Conservation (phyloP, 192 early-diverging fungal species). For the Chytriomyces sp. region DNA sequence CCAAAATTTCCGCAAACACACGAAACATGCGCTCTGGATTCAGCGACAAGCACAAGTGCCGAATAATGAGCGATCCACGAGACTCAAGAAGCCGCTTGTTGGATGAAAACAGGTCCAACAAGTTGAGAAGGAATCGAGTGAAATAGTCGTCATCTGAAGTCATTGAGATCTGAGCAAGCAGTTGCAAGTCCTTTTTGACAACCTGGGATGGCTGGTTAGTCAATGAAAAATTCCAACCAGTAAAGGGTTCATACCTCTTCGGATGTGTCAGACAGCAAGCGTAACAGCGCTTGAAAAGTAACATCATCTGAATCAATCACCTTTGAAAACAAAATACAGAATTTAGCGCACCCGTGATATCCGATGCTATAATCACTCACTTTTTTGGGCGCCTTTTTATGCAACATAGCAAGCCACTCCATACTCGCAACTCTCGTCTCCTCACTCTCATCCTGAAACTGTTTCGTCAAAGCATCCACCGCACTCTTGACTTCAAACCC, state of each 20-base stretch:
- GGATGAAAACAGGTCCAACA: conserved; percentile 87
- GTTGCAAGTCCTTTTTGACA: conserved; percentile 87
- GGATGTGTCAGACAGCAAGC: conserved; percentile 87
- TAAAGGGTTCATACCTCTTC: conserved; percentile 71
- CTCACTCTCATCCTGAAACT: conserved; percentile 87
- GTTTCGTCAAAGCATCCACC: conserved; percentile 76
- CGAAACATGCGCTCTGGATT: conserved; percentile 92
- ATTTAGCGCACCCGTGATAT: neutral
- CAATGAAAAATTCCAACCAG: conserved; percentile 11
- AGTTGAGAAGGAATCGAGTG: conserved; percentile 83
- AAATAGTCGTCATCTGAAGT: conserved; percentile 86
- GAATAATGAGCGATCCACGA: conserved; percentile 88
- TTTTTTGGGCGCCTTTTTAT: conserved; percentile 86
- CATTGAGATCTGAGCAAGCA: conserved; percentile 93
- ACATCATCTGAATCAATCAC: conserved; percentile 89
- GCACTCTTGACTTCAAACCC: conserved; percentile 83
- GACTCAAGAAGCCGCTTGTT: conserved; percentile 88
- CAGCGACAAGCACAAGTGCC: conserved; percentile 88
- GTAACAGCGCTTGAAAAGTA: conserved; percentile 86
- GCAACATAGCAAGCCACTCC: conserved; percentile 97
- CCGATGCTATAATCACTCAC: conserved; percentile 36
- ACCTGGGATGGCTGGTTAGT: conserved; percentile 54
- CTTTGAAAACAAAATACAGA: conserved; percentile 41
- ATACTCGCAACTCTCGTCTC: conserved; percentile 89
- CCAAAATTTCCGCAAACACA: conserved; percentile 85